A percentile compares a stretch with the other conserved stretches of the same genome.
Evolutionary conservation across 208 protist species (phyloP).

Genomic region (Acanthamoeba lenticulata): DNA sequence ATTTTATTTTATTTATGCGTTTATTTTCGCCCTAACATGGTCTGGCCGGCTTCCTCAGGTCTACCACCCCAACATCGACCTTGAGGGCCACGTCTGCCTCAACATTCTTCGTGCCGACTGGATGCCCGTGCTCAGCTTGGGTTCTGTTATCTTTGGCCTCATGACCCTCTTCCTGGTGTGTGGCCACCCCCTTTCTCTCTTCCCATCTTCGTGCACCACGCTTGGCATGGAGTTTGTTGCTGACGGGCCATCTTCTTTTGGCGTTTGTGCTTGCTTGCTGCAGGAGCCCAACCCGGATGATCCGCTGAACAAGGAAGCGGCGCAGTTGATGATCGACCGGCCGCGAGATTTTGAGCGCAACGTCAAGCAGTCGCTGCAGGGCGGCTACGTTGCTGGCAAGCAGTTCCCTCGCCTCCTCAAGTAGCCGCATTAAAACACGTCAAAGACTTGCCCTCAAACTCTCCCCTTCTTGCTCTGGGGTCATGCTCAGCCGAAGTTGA

Average conservation of each 20-base stretch:
- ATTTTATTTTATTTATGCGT: too few species aligned
- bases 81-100: slow-evolving; percentile 88
- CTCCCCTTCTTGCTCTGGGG: too few species aligned
- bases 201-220: not conserved
- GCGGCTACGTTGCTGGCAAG: slow-evolving; percentile 75
- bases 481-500: too few species aligned
- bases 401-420: slow-evolving; percentile 80
- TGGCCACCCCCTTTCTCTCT: not conserved
- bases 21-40: too few species aligned
- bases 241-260: not conserved
- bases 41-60: too few species aligned
- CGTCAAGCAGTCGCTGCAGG: slow-evolving; percentile 80
- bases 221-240: too few species aligned
- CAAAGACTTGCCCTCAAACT: not conserved
- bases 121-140: slow-evolving; percentile 89
- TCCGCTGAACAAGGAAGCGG: slow-evolving; percentile 89
- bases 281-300: slow-evolving; percentile 89
- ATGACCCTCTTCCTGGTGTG: slow-evolving; percentile 83
- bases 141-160: slow-evolving; percentile 87
- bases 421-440: not conserved
- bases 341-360: slow-evolving; percentile 81
- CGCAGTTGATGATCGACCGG: slow-evolving; percentile 83
- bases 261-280: not conserved
- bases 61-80: slow-evolving; percentile 90
- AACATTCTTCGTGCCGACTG: slow-evolving; percentile 90